Conservation (phyloP, 1,284 basidiomycete genomes). For the Pseudozyma thailandica region DNA sequence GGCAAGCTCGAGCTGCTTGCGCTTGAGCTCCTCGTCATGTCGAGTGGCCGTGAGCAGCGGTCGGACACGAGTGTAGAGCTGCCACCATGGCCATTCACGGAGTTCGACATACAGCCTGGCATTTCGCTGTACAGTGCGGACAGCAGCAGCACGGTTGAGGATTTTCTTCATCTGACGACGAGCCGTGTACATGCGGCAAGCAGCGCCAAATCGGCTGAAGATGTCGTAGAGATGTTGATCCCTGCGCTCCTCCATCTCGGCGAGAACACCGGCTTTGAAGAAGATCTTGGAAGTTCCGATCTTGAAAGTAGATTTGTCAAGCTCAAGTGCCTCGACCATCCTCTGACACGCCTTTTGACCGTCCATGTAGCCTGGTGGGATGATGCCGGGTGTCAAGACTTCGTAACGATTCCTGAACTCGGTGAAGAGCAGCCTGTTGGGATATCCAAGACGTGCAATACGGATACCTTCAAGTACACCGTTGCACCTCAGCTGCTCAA, state of each 20-base stretch:
- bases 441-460: slow-evolving; percentile 96
- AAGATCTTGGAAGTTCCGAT: slow-evolving; percentile 98
- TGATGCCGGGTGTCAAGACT: slow-evolving; percentile 89
- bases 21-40: slow-evolving; percentile 88
- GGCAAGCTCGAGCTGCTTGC: slow-evolving; percentile 86
- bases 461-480: slow-evolving; percentile 99
- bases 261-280: slow-evolving; percentile 98
- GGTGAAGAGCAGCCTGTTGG: slow-evolving; percentile 93
- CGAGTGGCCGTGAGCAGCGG: slow-evolving; percentile 91
- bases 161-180: slow-evolving; percentile 93
- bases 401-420: slow-evolving; percentile 98
- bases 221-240: slow-evolving; percentile 88
- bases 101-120: slow-evolving; percentile 82
- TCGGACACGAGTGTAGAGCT: slow-evolving; percentile 90
- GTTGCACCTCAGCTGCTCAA: slow-evolving; percentile 97
- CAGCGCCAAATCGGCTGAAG: slow-evolving; percentile 87
- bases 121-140: slow-evolving; percentile 92
- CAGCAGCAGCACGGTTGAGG: slow-evolving; percentile 88
- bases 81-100: slow-evolving; percentile 99
- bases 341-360: slow-evolving; percentile 90
- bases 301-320: slow-evolving; percentile 85
- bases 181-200: slow-evolving; percentile 84
- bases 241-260: slow-evolving; percentile 94
- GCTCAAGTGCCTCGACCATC: slow-evolving; percentile 90
- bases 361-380: slow-evolving; percentile 95